Evolutionary conservation across 1,139 yeast genomes (phyloP).

Genomic region (Trichomonascaceae sp.): DNA sequence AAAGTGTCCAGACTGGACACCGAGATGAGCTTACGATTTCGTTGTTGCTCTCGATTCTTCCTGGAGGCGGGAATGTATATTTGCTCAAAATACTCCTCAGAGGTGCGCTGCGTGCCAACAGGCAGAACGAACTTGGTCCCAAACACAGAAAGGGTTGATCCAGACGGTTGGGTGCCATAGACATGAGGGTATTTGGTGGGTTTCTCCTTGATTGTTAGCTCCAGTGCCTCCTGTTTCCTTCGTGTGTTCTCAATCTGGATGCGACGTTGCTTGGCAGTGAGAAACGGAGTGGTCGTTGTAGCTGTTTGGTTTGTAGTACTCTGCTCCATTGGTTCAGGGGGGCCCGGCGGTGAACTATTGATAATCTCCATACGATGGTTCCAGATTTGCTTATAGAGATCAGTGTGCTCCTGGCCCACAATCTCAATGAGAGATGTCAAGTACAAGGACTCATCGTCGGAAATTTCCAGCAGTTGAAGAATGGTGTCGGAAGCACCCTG

Average conservation of each 20-base stretch:
- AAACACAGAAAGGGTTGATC: slow-evolving; percentile 56
- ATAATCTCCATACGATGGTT: neutral
- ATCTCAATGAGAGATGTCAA: neutral
- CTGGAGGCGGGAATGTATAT: slow-evolving; percentile 68
- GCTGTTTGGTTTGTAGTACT: neutral
- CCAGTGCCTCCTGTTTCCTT: slow-evolving; percentile 18
- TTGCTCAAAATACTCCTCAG: slow-evolving; percentile 57
- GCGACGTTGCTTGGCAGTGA: neutral
- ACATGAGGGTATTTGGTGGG: slow-evolving; percentile 65
- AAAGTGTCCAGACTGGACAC: slow-evolving; percentile 56
- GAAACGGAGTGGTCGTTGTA: neutral
- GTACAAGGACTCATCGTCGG: neutral
- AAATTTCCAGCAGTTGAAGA: neutral
- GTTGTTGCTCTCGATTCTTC: slow-evolving; percentile 30
- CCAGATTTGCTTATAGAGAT: neutral
- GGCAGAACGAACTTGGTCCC: slow-evolving; percentile 79
- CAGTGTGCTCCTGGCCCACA: neutral
- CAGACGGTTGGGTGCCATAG: slow-evolving; percentile 55
- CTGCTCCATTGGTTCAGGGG: neutral
- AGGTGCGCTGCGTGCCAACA: slow-evolving; percentile 57
- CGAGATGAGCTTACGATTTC: slow-evolving; percentile 43
- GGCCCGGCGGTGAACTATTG: neutral
- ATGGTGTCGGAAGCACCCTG: slow-evolving; percentile 1
- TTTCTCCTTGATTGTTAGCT: slow-evolving; percentile 27
- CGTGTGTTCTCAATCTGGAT: neutral